phyloP scores from a whole-genome alignment of 192 early-diverging fungal genomes.

The Podila verticillata region DNA sequence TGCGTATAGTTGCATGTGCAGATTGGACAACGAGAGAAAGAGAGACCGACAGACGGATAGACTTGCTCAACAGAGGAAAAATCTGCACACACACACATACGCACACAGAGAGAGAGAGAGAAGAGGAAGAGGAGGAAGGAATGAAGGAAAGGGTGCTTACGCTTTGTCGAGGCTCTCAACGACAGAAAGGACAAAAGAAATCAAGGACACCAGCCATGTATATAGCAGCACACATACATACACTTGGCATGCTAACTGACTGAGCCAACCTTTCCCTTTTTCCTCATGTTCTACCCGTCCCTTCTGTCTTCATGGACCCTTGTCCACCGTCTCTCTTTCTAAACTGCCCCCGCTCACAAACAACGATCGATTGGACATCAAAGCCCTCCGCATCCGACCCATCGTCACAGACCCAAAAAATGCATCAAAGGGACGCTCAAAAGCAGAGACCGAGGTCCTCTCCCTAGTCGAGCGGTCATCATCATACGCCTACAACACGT shows the following conservation, averaged over 20 bases:
- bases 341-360: not conserved
- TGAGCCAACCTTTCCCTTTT: not conserved
- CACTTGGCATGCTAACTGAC: not conserved
- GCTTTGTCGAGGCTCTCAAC: too few species aligned
- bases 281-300: not conserved
- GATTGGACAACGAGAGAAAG: too few species aligned
- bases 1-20: too few species aligned
- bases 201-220: too few species aligned
- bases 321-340: not conserved
- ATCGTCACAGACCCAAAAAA: conserved; percentile 29
- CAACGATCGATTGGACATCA: not conserved
- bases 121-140: too few species aligned
- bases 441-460: conserved; percentile 38
- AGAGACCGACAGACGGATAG: too few species aligned
- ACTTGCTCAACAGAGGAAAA: too few species aligned
- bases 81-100: too few species aligned
- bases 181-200: too few species aligned
- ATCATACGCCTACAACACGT: conserved; percentile 12
- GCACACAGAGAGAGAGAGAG: too few species aligned
- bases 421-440: conserved; percentile 13
- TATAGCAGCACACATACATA: not conserved
- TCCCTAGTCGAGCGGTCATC: conserved; percentile 23
- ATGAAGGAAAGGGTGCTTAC: too few species aligned
- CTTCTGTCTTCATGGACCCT: not conserved
- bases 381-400: conserved; percentile 47